Evolutionary conservation across 2,329 filamentous ascomycete species (phyloP).

Genomic region (Trichoderma simmonsii): DNA sequence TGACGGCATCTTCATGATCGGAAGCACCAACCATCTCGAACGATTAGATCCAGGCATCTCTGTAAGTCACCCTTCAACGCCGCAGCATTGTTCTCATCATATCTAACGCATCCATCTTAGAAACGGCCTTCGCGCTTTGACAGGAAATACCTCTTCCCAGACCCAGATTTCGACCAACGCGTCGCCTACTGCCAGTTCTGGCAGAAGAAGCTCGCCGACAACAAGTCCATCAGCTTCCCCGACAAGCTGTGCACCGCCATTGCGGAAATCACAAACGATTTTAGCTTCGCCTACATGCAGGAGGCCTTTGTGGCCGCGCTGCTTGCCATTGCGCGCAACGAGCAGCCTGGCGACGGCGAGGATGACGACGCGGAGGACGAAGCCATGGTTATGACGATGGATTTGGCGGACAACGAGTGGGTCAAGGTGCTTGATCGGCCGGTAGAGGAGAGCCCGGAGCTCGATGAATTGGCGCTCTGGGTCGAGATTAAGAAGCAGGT

Average conservation of each 20-base stretch:
- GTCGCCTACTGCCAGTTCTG: slow-evolving; percentile 61
- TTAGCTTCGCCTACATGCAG: slow-evolving; percentile 68
- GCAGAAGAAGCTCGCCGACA: slow-evolving; percentile 54
- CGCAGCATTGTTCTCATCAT: not conserved
- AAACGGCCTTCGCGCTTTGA: slow-evolving; percentile 67
- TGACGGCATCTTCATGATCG: slow-evolving; percentile 68
- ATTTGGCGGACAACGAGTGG: slow-evolving; percentile 38
- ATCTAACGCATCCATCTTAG: slow-evolving; percentile 24
- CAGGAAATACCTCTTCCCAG: slow-evolving; percentile 62
- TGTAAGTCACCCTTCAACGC: slow-evolving; percentile 29
- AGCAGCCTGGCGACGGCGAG: slow-evolving; percentile 27
- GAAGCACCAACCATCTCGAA: slow-evolving; percentile 64
- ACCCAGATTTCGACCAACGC: slow-evolving; percentile 53
- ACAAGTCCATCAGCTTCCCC: slow-evolving; percentile 53
- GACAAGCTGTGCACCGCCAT: slow-evolving; percentile 56
- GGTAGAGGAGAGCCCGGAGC: slow-evolving; percentile 35
- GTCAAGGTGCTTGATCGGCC: slow-evolving; percentile 31
- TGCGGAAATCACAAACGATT: slow-evolving; percentile 60
- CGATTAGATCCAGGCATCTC: slow-evolving; percentile 63
- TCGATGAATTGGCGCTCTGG: slow-evolving; percentile 56
- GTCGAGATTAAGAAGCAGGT: slow-evolving; percentile 62
- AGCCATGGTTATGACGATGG: slow-evolving; percentile 25
- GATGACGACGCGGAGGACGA: not conserved
- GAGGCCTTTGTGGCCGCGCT: slow-evolving; percentile 65
- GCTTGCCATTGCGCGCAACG: slow-evolving; percentile 51